A percentile compares a stretch with the other conserved stretches of the same genome.
phyloP scores from a whole-genome alignment of 208 protist genomes.

The Tritrichomonas musculus region DNA sequence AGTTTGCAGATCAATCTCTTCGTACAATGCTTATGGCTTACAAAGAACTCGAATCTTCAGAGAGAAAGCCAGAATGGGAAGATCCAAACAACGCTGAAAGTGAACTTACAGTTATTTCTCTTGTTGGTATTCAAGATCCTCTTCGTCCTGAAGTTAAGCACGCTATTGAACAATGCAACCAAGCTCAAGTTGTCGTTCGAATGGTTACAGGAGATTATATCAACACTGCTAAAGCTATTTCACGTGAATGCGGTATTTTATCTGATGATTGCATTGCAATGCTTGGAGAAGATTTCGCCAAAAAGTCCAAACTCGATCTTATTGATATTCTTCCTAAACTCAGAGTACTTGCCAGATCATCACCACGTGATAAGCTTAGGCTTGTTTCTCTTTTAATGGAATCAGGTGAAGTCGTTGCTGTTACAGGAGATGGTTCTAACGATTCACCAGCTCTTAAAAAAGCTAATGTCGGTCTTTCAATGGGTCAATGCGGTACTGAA shows the following conservation, averaged over 20 bases:
- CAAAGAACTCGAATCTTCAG: not conserved
- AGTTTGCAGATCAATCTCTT: not conserved
- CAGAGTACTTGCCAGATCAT: conserved; percentile 50
- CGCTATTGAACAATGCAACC: not conserved
- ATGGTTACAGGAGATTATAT: no score
- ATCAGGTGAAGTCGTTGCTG: no score
- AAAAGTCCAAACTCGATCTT: no score
- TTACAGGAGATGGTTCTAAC: conserved; percentile 47
- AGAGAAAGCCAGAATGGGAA: not conserved
- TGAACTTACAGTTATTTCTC: not conserved
- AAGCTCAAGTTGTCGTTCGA: conserved; percentile 3
- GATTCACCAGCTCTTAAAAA: no score
- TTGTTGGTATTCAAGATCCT: conserved; percentile 11
- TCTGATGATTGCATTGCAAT: not conserved
- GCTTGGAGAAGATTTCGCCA: no score
- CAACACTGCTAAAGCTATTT: no score
- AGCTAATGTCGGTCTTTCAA: no score
- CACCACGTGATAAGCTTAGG: no score
- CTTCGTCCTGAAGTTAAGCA: conserved; percentile 11
- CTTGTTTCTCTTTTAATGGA: no score
- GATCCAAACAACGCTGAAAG: not conserved
- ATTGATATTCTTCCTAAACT: no score
- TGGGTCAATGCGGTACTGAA: conserved; percentile 76
- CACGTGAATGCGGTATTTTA: conserved; percentile 13
- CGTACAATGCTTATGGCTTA: conserved; percentile 22